Evolutionary conservation across 2,329 filamentous ascomycete species (phyloP).

Genomic region (Botryotinia globosa): DNA sequence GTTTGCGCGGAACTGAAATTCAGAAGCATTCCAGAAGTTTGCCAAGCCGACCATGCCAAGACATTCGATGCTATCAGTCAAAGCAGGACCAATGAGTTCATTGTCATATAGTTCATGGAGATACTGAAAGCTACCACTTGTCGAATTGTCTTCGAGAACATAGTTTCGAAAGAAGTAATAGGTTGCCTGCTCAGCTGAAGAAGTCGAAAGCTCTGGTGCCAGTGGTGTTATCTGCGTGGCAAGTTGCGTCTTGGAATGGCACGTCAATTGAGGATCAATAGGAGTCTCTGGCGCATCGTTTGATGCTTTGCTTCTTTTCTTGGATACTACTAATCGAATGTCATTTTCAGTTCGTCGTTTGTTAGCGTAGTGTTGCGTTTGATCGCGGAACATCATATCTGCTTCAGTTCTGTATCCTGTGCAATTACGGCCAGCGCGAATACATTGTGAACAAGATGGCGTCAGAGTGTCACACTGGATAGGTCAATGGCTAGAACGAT

Average conservation of each 20-base stretch:
- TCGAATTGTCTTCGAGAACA: constrained; percentile 25
- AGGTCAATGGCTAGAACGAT: constrained; percentile 11
- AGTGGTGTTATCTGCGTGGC: background rate
- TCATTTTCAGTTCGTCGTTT: constrained; percentile 22
- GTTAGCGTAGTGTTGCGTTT: constrained; percentile 41
- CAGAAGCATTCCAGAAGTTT: constrained; percentile 29
- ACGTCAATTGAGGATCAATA: background rate
- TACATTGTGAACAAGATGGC: constrained; percentile 54
- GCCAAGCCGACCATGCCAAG: constrained; percentile 32
- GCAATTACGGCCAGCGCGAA: constrained; percentile 50
- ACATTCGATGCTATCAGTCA: constrained; percentile 29
- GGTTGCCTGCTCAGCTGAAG: constrained; percentile 31
- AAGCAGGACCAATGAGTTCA: constrained; percentile 45
- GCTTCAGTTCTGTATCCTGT: constrained; percentile 55
- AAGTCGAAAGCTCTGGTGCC: background rate
- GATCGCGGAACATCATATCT: constrained; percentile 57
- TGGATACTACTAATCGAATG: background rate
- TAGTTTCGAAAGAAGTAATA: constrained; percentile 36
- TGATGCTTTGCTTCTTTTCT: background rate
- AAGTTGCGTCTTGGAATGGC: background rate
- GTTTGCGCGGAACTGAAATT: constrained; percentile 23
- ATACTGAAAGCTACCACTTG: constrained; percentile 30
- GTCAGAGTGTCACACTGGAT: constrained; percentile 52
- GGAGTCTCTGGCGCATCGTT: background rate
- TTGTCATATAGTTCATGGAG: constrained; percentile 35